Evolutionary conservation across 139 green algal species (phyloP).

Genomic region (Mesotaenium endlicherianum): DNA sequence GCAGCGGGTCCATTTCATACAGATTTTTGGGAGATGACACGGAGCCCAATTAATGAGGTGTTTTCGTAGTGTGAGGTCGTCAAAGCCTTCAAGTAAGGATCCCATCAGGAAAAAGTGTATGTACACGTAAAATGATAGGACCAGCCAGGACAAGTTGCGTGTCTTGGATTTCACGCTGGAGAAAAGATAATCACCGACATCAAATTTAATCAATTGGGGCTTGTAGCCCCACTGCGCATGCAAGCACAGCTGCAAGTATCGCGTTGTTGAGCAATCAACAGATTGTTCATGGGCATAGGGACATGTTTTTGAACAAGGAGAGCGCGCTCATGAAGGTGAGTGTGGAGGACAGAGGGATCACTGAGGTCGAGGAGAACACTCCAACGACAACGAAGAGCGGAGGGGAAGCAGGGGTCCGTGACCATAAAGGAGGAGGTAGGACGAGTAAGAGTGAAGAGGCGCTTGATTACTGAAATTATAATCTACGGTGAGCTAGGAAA

Average conservation of each 20-base stretch:
- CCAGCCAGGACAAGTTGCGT: neutral
- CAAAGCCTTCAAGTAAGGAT: neutral
- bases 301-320: neutral
- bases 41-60: too few species aligned
- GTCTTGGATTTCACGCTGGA: neutral
- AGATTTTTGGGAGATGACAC: too few species aligned
- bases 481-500: slow-evolving; percentile 42
- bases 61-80: too few species aligned
- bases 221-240: too few species aligned
- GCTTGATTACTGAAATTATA: slow-evolving; percentile 48
- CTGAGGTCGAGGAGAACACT: neutral
- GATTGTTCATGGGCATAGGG: slow-evolving; percentile 34
- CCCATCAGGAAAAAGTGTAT: neutral
- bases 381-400: neutral
- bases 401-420: slow-evolving; percentile 2
- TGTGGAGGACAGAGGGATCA: neutral
- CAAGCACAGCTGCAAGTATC: slow-evolving; percentile 1
- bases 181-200: too few species aligned
- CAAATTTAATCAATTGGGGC: too few species aligned
- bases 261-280: slow-evolving; percentile 21
- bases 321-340: neutral
- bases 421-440: slow-evolving; percentile 46
- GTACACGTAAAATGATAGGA: slow-evolving; percentile 19
- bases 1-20: too few species aligned
- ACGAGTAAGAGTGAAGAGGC: neutral